Evolutionary conservation across 2,329 filamentous ascomycete species (phyloP).

Genomic region (Apiospora aurea): DNA sequence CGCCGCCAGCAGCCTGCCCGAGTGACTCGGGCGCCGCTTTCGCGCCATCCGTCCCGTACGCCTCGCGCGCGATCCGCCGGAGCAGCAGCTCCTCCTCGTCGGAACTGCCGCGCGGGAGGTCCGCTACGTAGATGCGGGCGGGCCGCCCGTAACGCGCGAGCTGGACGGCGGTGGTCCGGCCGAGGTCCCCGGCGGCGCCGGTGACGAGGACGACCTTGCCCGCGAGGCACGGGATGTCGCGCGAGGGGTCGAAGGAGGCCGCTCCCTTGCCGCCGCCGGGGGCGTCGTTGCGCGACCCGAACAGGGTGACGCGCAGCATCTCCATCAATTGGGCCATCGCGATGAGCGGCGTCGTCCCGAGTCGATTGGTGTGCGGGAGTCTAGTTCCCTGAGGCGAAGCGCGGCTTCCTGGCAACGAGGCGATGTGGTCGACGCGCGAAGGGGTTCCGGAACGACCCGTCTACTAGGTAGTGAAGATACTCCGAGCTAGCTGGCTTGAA

Average conservation of each 20-base stretch:
- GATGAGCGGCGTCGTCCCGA: background rate
- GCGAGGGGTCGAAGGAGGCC: background rate
- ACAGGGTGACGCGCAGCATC: conserved; percentile 13
- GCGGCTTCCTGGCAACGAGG: too few relatives aligned
- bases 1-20: too few relatives aligned
- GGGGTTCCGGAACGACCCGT: too few relatives aligned
- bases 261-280: background rate
- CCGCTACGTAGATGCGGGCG: background rate
- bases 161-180: conserved; percentile 2
- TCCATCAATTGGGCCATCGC: background rate
- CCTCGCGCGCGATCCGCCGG: background rate
- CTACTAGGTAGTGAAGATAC: too few relatives aligned
- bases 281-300: background rate
- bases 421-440: too few relatives aligned
- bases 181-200: conserved; percentile 1
- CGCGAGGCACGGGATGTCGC: background rate
- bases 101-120: background rate
- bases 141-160: background rate
- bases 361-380: too few relatives aligned
- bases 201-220: background rate
- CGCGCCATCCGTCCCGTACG: background rate
- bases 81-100: background rate
- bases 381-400: too few relatives aligned
- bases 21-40: background rate
- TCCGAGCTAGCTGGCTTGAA: too few relatives aligned